Evolutionary conservation across 306 rosid species (phyloP), one percentile per base, ranked within the genome.

Genomic region (Quercus alba): DNA sequence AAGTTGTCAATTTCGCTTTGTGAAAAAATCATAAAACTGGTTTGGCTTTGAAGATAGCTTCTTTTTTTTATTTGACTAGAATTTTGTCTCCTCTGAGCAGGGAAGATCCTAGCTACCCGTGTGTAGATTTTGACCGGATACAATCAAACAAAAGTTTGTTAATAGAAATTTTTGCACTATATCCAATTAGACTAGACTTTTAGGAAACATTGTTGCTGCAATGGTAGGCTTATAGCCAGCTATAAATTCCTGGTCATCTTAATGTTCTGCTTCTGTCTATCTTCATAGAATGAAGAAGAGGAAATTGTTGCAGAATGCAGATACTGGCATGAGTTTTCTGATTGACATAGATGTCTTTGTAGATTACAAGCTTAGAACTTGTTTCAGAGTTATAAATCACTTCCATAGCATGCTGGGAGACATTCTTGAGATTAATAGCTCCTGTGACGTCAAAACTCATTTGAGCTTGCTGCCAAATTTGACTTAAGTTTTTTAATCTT

Each of bases 1-100:
- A 33, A 28, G 23, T 13, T 51, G 21, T 28, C 35, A 58, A 76
- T 4, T 84, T 28, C 66, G 57, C 58, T 49, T 62, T 13, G 70
- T 69, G 12, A 61, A 72, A 21, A 25, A 25, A n/a, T 12, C 4
- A 0, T 31, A 20, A 30, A 23, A 26, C 5, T 46, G 35, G 49
- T n/a, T 69, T 79, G 49, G 46, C 33, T 49, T 46, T 41, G 58
- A 31, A 44, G 31, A 71, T 82, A 58, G 73, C 23, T 59, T 26
- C 14, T 58, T 75, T 20, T 52, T 33, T 38, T 21, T 13, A 10
- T 66, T 54, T 67, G 3, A 35, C 46, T 30, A 5, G 21, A 66
- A 66, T 8, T 66, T 33, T 18, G 14, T 67, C 20, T 35, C 52
- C 51, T 67, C 25, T 28, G 30, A 26, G 13, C 4, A 17, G 25